Base-by-base conservation (phyloP, 441 rosid species). In the Francoa sonchifolia region DNA sequence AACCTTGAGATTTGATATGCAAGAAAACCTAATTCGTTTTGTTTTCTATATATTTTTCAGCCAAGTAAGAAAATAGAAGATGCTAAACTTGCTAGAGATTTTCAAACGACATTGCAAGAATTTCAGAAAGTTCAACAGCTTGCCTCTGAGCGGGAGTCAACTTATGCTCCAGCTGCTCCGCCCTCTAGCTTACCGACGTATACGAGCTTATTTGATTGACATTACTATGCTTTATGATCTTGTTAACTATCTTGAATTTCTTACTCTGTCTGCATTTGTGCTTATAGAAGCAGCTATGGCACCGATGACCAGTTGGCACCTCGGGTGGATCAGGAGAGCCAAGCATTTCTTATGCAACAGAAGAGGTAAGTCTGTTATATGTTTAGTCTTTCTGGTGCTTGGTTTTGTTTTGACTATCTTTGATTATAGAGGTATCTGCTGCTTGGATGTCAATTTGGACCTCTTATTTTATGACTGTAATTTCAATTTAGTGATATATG, bases 61-160 rank as follows among this genome's bases (percentile, higher is more conserved):
- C 38, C 74, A 4, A 67, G 69, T 48, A 79, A 73, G 67, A 79
- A 66, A 49, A 48, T 79, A 8, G 83, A 71, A 53, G 83, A 79
- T 60, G 88, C 83, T 11, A 79, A 75, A 70, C 74, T 79, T 19
- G 83, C 88, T 0, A 73, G 69, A 46, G 88, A 75, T 65, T 79
- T 75, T 38, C 88, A 79, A 46, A 61, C 40, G 2, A 65, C 73
- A 0, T 59, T 73, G 47, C 78, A 68, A 54, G 78, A 75, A 46
- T 75, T 75, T 47, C 83, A 79, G 72, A 73, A 73, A 61, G 76
- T 61, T 27, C 88, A 74, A 35, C 88, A 71, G 50, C 75, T 73
- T 57, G 80, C 83, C 31, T 67, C 81, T 3, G 88, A 75, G 45
- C 70, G 76, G 11, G 88, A 79, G 58, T 73, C 81, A 28, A 57